Evolutionary conservation across 192 early-diverging fungal genomes (phyloP).

Genomic region (Backusella tuberculispora): DNA sequence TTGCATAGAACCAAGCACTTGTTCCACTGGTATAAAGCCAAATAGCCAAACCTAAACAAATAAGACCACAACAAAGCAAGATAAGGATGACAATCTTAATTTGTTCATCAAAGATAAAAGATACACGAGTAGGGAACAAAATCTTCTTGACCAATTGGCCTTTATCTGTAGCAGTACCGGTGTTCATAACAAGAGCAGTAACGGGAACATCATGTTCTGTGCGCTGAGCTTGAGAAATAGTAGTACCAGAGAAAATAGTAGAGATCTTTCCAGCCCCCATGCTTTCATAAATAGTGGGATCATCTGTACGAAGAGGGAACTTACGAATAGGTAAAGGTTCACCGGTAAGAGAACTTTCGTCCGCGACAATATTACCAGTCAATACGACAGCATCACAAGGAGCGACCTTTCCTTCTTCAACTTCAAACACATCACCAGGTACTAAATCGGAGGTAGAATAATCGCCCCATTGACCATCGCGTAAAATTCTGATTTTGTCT

Average conservation of each 20-base stretch:
- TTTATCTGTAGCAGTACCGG: slow-evolving; percentile 64
- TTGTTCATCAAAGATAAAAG: slow-evolving; percentile 74
- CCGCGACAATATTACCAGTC: slow-evolving; percentile 64
- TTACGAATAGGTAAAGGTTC: slow-evolving; percentile 75
- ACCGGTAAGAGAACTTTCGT: slow-evolving; percentile 71
- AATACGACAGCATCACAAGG: slow-evolving; percentile 55
- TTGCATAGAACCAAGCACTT: slow-evolving; percentile 67
- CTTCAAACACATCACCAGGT: slow-evolving; percentile 74
- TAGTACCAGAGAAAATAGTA: slow-evolving; percentile 62
- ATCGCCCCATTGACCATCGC: slow-evolving; percentile 59
- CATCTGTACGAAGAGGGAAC: slow-evolving; percentile 58
- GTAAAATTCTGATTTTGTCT: slow-evolving; percentile 51
- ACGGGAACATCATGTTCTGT: slow-evolving; percentile 31
- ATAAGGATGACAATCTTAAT: slow-evolving; percentile 68
- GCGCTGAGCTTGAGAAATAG: slow-evolving; percentile 55
- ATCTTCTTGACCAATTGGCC: slow-evolving; percentile 73
- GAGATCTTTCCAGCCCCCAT: slow-evolving; percentile 49
- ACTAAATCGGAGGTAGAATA: slow-evolving; percentile 60
- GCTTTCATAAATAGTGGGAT: slow-evolving; percentile 26
- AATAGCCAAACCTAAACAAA: slow-evolving; percentile 48
- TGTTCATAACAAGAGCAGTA: slow-evolving; percentile 59
- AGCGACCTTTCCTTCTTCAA: slow-evolving; percentile 51
- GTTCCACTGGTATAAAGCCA: slow-evolving; percentile 50
- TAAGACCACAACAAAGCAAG: slow-evolving; percentile 59
- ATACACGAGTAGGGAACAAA: slow-evolving; percentile 64